Conservation (phyloP, 129 eudicot species). For the Centella asiatica region DNA sequence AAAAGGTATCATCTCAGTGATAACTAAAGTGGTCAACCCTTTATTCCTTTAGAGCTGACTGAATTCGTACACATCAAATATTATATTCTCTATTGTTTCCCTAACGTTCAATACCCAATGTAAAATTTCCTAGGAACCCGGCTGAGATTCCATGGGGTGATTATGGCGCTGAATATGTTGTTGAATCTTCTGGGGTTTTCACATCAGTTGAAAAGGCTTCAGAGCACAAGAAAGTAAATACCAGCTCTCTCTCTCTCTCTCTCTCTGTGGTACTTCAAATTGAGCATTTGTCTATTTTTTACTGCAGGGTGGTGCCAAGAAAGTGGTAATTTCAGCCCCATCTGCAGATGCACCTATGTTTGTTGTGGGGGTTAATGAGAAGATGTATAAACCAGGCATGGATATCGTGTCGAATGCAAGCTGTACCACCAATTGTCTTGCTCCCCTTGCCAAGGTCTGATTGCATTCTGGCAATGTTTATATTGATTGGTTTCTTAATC, state of each 20-base stretch:
- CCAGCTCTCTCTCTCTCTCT: not conserved
- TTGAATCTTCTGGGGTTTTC: slow-evolving; percentile 91
- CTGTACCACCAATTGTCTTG: slow-evolving; percentile 96
- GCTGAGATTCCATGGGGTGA: slow-evolving; percentile 96
- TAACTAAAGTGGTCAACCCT: not conserved
- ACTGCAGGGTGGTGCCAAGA: slow-evolving; percentile 91
- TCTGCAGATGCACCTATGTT: slow-evolving; percentile 99
- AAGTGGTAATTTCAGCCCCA: slow-evolving; percentile 94
- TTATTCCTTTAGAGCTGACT: not conserved
- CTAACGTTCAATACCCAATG: not conserved
- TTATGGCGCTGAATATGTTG: slow-evolving; percentile 87
- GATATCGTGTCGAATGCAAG: slow-evolving; percentile 96
- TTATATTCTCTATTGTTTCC: not conserved
- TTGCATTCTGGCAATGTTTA: not conserved
- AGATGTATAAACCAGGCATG: slow-evolving; percentile 80
- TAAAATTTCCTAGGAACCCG: slow-evolving; percentile 50
- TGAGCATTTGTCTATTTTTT: slow-evolving; percentile 13
- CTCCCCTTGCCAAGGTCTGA: slow-evolving; percentile 94
- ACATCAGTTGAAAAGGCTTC: slow-evolving; percentile 86
- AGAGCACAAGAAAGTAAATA: slow-evolving; percentile 66
- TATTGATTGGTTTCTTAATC: not conserved
- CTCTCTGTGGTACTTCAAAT: not conserved
- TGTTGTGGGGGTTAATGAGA: slow-evolving; percentile 93
- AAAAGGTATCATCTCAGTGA: slow-evolving; percentile 46
- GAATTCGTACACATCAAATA: not conserved